These are phyloP conservation scores for Aspergillus bridgeri DNA, from an alignment of 495 filamentous ascomycete genomes.

Conservation along the genomic window DNA sequence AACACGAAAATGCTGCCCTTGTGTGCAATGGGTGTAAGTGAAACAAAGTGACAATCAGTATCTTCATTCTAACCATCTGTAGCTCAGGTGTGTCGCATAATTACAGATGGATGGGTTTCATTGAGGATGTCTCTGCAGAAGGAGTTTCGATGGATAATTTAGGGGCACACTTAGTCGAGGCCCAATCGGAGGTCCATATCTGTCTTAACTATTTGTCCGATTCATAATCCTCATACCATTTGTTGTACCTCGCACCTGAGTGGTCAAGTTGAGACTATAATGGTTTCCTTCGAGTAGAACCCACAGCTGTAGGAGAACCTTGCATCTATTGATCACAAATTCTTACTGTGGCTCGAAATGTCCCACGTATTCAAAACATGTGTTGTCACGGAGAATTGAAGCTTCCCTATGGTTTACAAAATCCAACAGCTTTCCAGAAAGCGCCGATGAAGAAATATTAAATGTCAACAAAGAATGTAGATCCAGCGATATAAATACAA, in stretches of 20 bases:
- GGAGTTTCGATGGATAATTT: constrained; percentile 2
- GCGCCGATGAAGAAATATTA: too few species aligned
- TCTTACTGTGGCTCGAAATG: neutral
- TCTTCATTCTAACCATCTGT: constrained; percentile 3
- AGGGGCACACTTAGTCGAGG: neutral
- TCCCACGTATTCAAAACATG: neutral
- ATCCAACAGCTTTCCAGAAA: too few species aligned
- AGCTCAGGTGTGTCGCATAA: neutral
- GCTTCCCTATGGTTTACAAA: too few species aligned
- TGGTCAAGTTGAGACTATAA: neutral
- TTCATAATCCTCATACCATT: constrained; percentile 1
- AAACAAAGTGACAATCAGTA: neutral
- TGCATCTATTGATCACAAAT: neutral
- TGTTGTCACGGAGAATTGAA: too few species aligned
- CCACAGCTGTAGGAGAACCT: neutral
- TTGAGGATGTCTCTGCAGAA: constrained; percentile 2
- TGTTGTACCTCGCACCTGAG: neutral
- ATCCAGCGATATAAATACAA: neutral
- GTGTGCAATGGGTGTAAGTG: constrained; percentile 1
- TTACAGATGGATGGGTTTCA: neutral
- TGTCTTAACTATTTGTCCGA: neutral
- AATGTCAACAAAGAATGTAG: neutral
- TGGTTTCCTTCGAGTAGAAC: constrained; percentile 1
- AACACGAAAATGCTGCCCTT: neutral
- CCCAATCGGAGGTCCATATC: neutral